phyloP scores from a whole-genome alignment of 306 rosid genomes.

The Lathyrus sativus region DNA sequence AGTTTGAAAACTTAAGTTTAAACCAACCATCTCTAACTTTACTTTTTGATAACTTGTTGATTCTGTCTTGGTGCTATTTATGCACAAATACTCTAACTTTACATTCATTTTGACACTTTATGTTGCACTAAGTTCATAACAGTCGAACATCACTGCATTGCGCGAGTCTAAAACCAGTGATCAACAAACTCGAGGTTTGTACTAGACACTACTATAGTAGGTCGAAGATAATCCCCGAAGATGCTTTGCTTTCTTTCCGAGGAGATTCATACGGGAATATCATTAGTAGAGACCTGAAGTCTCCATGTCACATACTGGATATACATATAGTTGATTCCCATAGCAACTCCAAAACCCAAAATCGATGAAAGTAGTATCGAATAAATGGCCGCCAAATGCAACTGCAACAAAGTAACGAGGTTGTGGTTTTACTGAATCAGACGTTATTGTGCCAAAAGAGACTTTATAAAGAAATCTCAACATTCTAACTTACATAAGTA shows the following conservation, averaged over 20 bases:
- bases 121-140: background rate
- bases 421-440: background rate
- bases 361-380: conserved; percentile 75
- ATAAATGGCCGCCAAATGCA: conserved; percentile 66
- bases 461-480: conserved; percentile 2
- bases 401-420: conserved; percentile 54
- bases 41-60: background rate
- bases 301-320: conserved; percentile 72
- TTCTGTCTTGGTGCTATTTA: background rate
- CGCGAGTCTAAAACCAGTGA: background rate
- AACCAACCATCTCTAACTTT: background rate
- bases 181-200: conserved; percentile 15
- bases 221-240: conserved; percentile 21
- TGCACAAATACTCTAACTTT: background rate
- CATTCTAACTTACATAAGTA: conserved; percentile 58
- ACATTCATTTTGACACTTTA: background rate
- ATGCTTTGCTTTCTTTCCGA: conserved; percentile 36
- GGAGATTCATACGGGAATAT: conserved; percentile 56
- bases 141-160: background rate
- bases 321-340: conserved; percentile 68
- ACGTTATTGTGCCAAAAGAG: background rate
- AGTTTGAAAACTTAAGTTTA: background rate
- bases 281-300: conserved; percentile 52
- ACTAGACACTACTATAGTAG: conserved; percentile 19
- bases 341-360: conserved; percentile 77